These are phyloP conservation scores for Pythium oligandrum DNA, from an alignment of 352 stramenopile genomes.

Conservation along the genomic window DNA sequence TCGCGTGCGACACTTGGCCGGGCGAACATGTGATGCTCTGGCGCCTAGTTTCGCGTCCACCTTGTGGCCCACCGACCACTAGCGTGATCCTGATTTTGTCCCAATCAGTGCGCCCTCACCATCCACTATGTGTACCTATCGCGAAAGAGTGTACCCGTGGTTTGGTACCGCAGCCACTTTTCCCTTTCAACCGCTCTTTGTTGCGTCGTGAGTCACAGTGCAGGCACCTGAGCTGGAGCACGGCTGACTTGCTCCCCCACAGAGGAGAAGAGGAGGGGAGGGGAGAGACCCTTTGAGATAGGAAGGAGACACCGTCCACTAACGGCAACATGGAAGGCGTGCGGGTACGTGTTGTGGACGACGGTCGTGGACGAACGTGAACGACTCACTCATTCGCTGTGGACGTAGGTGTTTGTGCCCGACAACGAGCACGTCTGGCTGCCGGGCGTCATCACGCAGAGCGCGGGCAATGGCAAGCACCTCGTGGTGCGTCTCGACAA, in stretches of 20 bases:
- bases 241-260: background rate
- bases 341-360: slow-evolving; percentile 9
- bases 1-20: too few species aligned
- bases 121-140: too few species aligned
- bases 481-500: slow-evolving; percentile 67
- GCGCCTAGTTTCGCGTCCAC: too few species aligned
- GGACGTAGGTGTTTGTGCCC: slow-evolving; percentile 62
- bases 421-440: slow-evolving; percentile 80
- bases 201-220: too few species aligned
- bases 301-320: slow-evolving; percentile 1
- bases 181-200: too few species aligned
- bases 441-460: slow-evolving; percentile 60
- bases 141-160: too few species aligned
- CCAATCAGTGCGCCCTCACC: too few species aligned
- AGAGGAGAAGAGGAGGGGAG: slow-evolving; percentile 4
- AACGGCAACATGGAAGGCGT: slow-evolving; percentile 17
- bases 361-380: slow-evolving; percentile 1
- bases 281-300: slow-evolving; percentile 1
- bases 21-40: too few species aligned
- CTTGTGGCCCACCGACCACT: too few species aligned
- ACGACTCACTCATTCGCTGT: background rate
- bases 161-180: too few species aligned
- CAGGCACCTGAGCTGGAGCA: background rate
- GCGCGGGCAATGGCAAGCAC: slow-evolving; percentile 25
- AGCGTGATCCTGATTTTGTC: too few species aligned